Percentiles rank a stretch among this genome's conserved stretches.
These are phyloP conservation scores for Russula sp. DNA, from an alignment of 768 basidiomycete species.

Conservation along the genomic window DNA sequence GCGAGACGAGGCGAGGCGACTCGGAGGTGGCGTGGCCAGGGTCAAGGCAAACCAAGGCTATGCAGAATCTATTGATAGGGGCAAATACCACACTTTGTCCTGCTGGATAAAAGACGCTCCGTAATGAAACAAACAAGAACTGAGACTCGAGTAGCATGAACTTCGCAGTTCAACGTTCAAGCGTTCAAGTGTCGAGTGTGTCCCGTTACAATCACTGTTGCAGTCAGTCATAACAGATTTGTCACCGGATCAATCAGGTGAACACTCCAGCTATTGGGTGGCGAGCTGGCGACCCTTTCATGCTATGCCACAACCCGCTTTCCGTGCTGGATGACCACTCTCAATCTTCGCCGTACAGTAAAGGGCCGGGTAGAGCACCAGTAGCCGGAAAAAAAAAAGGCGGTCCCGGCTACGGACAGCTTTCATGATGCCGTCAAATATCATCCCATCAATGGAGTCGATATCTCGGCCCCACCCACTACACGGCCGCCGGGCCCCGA, in stretches of 20 bases:
- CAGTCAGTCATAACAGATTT: neutral
- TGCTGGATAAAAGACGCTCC: slow-evolving; percentile 13
- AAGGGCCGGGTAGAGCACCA: neutral
- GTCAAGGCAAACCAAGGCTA: slow-evolving; percentile 12
- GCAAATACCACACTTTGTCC: neutral
- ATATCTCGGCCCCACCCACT: neutral
- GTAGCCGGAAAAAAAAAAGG: neutral
- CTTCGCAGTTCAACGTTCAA: too few relatives aligned
- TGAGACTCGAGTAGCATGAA: neutral
- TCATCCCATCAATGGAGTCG: slow-evolving; percentile 5
- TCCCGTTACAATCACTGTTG: neutral
- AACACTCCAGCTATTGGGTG: neutral
- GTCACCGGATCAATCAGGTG: neutral
- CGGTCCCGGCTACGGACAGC: neutral
- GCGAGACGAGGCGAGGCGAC: neutral
- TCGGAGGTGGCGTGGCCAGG: neutral
- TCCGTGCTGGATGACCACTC: neutral
- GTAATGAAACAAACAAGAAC: slow-evolving; percentile 1
- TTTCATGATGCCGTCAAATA: neutral
- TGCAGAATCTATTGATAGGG: slow-evolving; percentile 23
- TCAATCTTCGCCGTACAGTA: neutral
- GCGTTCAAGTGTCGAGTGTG: neutral
- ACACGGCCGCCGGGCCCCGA: neutral
- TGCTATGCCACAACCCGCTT: neutral
- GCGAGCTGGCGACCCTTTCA: neutral